Conservation (phyloP, 1,284 basidiomycete genomes). For the Tremellales sp. region DNA sequence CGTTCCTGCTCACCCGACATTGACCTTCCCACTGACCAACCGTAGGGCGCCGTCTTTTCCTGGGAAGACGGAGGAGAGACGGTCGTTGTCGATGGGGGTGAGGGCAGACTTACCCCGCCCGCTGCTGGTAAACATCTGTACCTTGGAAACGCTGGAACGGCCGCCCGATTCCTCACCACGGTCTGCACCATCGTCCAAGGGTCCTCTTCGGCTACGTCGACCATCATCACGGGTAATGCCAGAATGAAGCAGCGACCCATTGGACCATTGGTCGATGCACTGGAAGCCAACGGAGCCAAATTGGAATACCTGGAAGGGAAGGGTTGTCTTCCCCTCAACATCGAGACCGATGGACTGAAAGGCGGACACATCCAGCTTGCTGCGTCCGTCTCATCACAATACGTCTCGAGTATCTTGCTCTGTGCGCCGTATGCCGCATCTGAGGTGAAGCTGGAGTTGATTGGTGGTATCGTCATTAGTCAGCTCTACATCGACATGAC, state of each 20-base stretch:
- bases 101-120: constrained; percentile 74
- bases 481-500: constrained; percentile 99
- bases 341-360: constrained; percentile 75
- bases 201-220: constrained; percentile 53
- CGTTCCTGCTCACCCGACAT: neutral
- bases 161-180: constrained; percentile 94
- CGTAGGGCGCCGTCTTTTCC: constrained; percentile 73
- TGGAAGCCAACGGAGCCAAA: constrained; percentile 72
- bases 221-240: constrained; percentile 91
- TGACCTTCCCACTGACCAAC: constrained; percentile 8
- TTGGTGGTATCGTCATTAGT: constrained; percentile 90
- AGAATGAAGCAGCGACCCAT: constrained; percentile 97
- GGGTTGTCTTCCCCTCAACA: constrained; percentile 85
- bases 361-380: constrained; percentile 84
- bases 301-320: constrained; percentile 74
- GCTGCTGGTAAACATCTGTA: constrained; percentile 80
- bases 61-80: constrained; percentile 96
- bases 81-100: constrained; percentile 83
- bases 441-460: constrained; percentile 80
- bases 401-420: constrained; percentile 93
- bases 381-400: constrained; percentile 95
- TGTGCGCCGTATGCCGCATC: constrained; percentile 89
- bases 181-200: constrained; percentile 78
- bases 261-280: constrained; percentile 90
- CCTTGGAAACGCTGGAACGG: constrained; percentile 95